These are phyloP conservation scores for Starmerella tilneyi DNA, from an alignment of 805 yeast genomes.

Conservation along the genomic window DNA sequence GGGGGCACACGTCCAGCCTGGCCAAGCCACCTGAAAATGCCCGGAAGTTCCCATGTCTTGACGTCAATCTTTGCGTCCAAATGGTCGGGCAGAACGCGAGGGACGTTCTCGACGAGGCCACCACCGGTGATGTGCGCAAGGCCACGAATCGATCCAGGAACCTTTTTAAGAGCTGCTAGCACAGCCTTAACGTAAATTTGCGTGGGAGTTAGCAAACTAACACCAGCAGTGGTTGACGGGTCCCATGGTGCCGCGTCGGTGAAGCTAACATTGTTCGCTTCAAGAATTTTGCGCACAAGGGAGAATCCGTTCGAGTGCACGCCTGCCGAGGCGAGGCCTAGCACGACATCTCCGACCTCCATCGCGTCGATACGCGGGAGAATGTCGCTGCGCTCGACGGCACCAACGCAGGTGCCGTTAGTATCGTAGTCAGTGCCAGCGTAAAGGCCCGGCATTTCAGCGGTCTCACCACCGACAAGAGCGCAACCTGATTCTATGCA, in stretches of 20 bases:
- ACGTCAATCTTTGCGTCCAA: constrained; percentile 76
- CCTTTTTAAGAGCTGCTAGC: constrained; percentile 47
- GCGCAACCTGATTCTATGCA: constrained; percentile 95
- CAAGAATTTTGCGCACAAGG: constrained; percentile 82
- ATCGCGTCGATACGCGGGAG: constrained; percentile 62
- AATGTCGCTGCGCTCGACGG: constrained; percentile 64
- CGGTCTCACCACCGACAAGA: constrained; percentile 96
- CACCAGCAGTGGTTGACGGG: constrained; percentile 59
- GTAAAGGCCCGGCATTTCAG: constrained; percentile 99
- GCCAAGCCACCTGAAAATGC: constrained; percentile 89
- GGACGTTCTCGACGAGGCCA: constrained; percentile 91
- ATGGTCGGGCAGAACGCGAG: constrained; percentile 78
- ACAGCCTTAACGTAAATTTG: constrained; percentile 89
- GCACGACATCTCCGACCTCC: constrained; percentile 67
- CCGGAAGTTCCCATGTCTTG: constrained; percentile 71
- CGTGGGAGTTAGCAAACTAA: constrained; percentile 80
- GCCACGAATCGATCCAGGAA: constrained; percentile 62
- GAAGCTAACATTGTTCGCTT: constrained; percentile 61
- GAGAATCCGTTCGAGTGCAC: constrained; percentile 96
- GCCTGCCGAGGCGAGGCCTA: constrained; percentile 87
- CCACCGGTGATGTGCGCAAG: constrained; percentile 98
- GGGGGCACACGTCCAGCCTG: constrained; percentile 82
- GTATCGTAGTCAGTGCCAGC: constrained; percentile 93
- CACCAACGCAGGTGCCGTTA: constrained; percentile 98
- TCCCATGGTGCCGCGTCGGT: constrained; percentile 80